A percentile compares a stretch with the other conserved stretches of the same genome.
Conservation (phyloP, 805 yeast genomes). For the Starmera pachycereana region DNA sequence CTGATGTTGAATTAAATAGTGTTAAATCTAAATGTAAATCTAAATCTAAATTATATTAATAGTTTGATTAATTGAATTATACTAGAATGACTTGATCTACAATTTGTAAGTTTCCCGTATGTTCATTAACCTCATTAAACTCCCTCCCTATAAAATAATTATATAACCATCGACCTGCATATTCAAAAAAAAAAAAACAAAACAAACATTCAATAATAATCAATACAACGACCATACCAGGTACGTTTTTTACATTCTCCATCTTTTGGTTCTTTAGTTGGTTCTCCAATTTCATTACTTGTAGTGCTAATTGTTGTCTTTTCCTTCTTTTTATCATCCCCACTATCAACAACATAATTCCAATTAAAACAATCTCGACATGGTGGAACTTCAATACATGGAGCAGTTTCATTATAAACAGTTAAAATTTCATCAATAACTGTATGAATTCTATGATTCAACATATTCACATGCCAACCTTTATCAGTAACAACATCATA, state of each 20-base stretch:
- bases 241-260: constrained; percentile 19
- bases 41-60: no score
- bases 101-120: no score
- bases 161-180: no score
- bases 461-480: constrained; percentile 85
- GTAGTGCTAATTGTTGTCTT: background rate
- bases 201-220: constrained; percentile 17
- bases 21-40: no score
- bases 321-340: constrained; percentile 1
- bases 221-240: constrained; percentile 53
- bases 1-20: no score
- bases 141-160: no score
- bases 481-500: constrained; percentile 83
- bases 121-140: no score
- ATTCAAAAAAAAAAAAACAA: no score
- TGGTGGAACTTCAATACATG: constrained; percentile 65
- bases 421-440: constrained; percentile 75
- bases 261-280: background rate
- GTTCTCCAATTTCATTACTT: constrained; percentile 14
- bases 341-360: constrained; percentile 50
- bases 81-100: no score
- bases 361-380: constrained; percentile 89
- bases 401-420: constrained; percentile 67
- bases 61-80: no score
- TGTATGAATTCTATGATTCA: constrained; percentile 83